Base-by-base conservation (phyloP, 1,284 basidiomycete genomes). In the Malassezia dermatis region DNA sequence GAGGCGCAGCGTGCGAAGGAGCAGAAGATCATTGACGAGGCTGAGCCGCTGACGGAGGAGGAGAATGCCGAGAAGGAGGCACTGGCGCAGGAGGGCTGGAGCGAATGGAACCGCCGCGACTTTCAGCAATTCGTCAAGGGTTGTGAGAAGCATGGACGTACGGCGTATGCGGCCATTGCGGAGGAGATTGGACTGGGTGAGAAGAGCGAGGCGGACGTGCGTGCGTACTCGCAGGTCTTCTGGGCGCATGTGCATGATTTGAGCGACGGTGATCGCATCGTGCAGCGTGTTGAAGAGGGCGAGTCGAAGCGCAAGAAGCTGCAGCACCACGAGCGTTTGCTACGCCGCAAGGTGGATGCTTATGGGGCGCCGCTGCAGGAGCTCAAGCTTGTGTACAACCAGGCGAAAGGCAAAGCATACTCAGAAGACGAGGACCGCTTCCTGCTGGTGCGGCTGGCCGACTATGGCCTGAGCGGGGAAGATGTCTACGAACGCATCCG, bases 341-440 rank as follows among this genome's bases (percentile, higher is more conserved):
- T 73, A 24, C 56, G 59, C 8, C 58, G 60, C 23, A 66, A 64
- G 41, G 63, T 73, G 10, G 32, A 51, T 21, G 35, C 55, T 3
- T 71, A 65, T 50, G 49, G 51, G 12, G 42, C 53, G 32, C 70
- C 70, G 15, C 56, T 69, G 31, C 51, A 64, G n/a, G 63, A 73
- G 56, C 51, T 73, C 34, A 68, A 70, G 54, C 39, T 73, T n/a
- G 51, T 56, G 24, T 71, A 73, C 47, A 65, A 64, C 31, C 65
- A 71, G 57, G 63, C 55, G 90, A 93, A 61, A 90, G 67, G 67
- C 48, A 96, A 95, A 71, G 85, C 88, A 3, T 98, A 95, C 76
- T 86, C 82, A 28, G 93, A 99, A 65, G 93, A 98, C 70, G 94
- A 98, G 71, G 94, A 98, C 70, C 81, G 93, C 21, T 98, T 96